Percentiles rank a stretch among this genome's conserved stretches.
Evolutionary conservation across 2,329 filamentous ascomycete species (phyloP).

Genomic region (Aspergillus luchuensis): DNA sequence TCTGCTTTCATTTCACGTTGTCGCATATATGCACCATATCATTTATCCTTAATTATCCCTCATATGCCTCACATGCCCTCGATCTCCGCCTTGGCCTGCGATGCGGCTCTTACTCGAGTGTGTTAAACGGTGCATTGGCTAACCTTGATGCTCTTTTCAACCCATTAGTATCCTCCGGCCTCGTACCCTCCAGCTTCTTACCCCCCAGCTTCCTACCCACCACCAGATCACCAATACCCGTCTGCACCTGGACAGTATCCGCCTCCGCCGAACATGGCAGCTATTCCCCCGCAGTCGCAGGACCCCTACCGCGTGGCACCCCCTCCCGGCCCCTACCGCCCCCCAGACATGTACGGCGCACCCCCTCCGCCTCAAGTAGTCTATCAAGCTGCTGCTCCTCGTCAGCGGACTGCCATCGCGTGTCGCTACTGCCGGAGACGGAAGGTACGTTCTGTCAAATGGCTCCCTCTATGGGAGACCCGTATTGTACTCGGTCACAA

Average conservation of each 20-base stretch:
- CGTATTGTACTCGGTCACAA: not conserved
- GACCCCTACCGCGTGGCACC: slow-evolving; percentile 49
- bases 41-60: not conserved
- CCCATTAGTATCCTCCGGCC: slow-evolving; percentile 34
- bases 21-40: not conserved
- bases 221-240: slow-evolving; percentile 36
- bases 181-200: slow-evolving; percentile 33
- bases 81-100: not conserved
- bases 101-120: slow-evolving; percentile 4
- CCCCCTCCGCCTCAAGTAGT: slow-evolving; percentile 43
- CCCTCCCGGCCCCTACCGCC: slow-evolving; percentile 45
- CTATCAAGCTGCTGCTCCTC: slow-evolving; percentile 50
- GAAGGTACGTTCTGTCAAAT: slow-evolving; percentile 45
- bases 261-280: slow-evolving; percentile 44
- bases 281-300: slow-evolving; percentile 45
- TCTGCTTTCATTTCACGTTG: no score
- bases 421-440: slow-evolving; percentile 55
- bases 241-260: slow-evolving; percentile 38
- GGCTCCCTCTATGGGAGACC: not conserved
- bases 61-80: not conserved
- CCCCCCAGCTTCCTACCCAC: slow-evolving; percentile 31
- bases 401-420: slow-evolving; percentile 55
- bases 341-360: slow-evolving; percentile 45
- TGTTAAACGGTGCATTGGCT: not conserved
- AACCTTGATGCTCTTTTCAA: not conserved